Percentiles rank a stretch among this genome's conserved stretches.
Evolutionary conservation across 495 filamentous ascomycete genomes (phyloP).

Genomic region (Lasiosphaeria miniovina): DNA sequence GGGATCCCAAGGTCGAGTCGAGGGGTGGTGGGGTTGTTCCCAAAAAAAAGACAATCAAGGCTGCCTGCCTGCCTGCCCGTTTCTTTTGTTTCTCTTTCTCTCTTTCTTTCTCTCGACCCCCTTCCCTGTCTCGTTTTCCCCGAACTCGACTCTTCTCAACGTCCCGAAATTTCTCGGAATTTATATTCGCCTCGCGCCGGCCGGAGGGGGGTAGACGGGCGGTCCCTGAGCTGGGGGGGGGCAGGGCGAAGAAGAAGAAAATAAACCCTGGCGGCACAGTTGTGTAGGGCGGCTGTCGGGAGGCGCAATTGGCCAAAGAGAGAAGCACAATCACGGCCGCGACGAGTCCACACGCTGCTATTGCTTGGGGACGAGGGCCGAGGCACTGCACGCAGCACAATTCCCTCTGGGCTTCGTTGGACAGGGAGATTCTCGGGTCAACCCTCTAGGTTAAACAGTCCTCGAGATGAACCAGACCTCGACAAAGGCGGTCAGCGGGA

Average conservation of each 20-base stretch:
- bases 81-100: background rate
- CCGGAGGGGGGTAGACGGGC: background rate
- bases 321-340: background rate
- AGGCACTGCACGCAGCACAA: background rate
- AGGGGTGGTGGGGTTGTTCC: too few species aligned
- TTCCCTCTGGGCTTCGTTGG: background rate
- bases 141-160: background rate
- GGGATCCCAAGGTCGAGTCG: too few species aligned
- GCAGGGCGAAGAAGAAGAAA: background rate
- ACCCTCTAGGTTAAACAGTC: background rate
- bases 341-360: constrained; percentile 6
- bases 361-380: background rate
- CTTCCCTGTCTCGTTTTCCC: background rate
- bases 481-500: too few species aligned
- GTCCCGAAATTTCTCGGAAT: too few species aligned
- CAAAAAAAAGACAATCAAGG: too few species aligned
- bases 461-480: too few species aligned
- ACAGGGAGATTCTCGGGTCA: background rate
- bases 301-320: constrained; percentile 17
- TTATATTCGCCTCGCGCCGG: background rate
- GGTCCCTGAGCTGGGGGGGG: background rate
- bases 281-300: background rate
- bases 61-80: background rate
- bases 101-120: background rate
- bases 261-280: background rate